phyloP scores from a whole-genome alignment of 1,284 basidiomycete species.

The Volvariella volvacea region DNA sequence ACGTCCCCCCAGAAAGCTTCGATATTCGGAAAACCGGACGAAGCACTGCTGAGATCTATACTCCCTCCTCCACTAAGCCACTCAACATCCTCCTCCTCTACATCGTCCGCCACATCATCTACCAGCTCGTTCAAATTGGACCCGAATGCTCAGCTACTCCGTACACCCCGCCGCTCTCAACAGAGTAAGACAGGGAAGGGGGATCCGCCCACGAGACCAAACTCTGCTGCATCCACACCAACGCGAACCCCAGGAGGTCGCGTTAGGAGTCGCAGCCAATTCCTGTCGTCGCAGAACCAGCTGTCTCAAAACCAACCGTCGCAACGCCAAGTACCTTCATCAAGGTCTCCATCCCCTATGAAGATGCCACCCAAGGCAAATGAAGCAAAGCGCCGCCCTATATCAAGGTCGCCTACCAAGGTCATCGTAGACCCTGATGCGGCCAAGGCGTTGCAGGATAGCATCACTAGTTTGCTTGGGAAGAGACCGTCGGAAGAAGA shows the following conservation, averaged over 20 bases:
- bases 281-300: neutral
- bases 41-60: slow-evolving; percentile 11
- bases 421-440: slow-evolving; percentile 29
- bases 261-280: neutral
- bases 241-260: neutral
- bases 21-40: slow-evolving; percentile 16
- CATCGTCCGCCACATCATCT: slow-evolving; percentile 3
- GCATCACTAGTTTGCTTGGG: slow-evolving; percentile 57
- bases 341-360: slow-evolving; percentile 51
- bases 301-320: neutral
- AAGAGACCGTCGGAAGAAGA: slow-evolving; percentile 49
- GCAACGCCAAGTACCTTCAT: slow-evolving; percentile 47
- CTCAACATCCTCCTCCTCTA: slow-evolving; percentile 1
- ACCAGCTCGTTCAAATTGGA: neutral
- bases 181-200: neutral
- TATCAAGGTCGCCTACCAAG: slow-evolving; percentile 29
- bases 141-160: neutral
- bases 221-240: neutral
- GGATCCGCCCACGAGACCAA: neutral
- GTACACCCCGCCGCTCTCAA: neutral
- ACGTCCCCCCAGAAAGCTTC: neutral
- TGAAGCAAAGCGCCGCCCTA: slow-evolving; percentile 10
- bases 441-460: slow-evolving; percentile 52
- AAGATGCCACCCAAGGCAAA: slow-evolving; percentile 26
- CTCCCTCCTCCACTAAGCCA: neutral